phyloP scores from a whole-genome alignment of 495 filamentous ascomycete genomes.

The Trichoderma gamsii region DNA sequence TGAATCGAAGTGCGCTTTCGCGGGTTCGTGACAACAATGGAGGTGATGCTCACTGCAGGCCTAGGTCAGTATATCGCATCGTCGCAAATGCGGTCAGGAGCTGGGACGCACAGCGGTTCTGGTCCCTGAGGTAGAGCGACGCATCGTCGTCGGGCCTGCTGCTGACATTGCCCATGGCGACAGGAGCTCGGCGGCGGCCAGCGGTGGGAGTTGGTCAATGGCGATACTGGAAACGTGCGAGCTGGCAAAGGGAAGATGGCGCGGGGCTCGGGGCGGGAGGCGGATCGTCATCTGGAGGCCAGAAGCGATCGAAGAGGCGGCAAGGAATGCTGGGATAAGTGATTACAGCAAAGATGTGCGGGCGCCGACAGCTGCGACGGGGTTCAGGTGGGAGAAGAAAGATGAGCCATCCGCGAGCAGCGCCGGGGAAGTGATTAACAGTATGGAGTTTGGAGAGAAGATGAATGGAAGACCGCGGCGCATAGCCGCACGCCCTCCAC shows the following conservation, averaged over 20 bases:
- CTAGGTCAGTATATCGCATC: constrained; percentile 1
- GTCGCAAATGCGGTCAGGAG: neutral
- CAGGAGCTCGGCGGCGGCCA: constrained; percentile 13
- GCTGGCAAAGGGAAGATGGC: constrained; percentile 20
- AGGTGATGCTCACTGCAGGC: constrained; percentile 68
- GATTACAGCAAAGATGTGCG: constrained; percentile 6
- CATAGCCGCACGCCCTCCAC: neutral
- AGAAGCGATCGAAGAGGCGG: neutral
- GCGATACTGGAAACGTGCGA: constrained; percentile 22
- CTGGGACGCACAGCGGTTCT: constrained; percentile 64
- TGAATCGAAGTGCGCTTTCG: constrained; percentile 66
- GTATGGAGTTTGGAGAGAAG: constrained; percentile 4
- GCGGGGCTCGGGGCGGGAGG: constrained; percentile 15
- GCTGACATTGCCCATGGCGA: constrained; percentile 83
- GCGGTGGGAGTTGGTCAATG: constrained; percentile 19
- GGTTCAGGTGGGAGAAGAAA: neutral
- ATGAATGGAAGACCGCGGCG: neutral
- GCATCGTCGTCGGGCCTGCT: constrained; percentile 85
- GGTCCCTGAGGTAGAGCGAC: constrained; percentile 79
- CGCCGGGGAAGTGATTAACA: neutral
- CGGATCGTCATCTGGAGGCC: constrained; percentile 13
- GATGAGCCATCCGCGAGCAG: neutral
- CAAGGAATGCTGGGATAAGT: constrained; percentile 9
- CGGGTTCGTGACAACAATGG: constrained; percentile 71
- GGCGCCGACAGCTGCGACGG: neutral